phyloP scores from a whole-genome alignment of 2,329 filamentous ascomycete genomes.

The Neonectria magnoliae region DNA sequence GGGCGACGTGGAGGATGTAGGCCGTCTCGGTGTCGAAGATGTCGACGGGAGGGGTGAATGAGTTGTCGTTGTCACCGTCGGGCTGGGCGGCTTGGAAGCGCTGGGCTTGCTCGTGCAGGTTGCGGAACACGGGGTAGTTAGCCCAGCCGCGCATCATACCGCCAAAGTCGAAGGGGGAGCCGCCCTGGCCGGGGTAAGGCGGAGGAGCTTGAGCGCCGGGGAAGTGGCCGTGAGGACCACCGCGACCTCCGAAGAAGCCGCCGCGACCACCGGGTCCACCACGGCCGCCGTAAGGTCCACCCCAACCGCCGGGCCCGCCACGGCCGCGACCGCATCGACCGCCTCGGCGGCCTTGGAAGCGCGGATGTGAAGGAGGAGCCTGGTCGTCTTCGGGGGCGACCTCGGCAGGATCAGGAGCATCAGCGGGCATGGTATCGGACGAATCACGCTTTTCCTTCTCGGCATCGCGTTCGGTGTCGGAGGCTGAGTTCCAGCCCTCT shows the following conservation, averaged over 20 bases:
- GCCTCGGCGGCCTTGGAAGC: conserved; percentile 35
- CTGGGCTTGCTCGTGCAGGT: conserved; percentile 53
- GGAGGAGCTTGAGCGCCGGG: conserved; percentile 37
- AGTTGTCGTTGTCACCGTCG: conserved; percentile 38
- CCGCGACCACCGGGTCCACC: conserved; percentile 35
- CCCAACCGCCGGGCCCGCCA: conserved; percentile 31
- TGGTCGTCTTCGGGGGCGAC: conserved; percentile 44
- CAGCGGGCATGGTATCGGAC: conserved; percentile 46
- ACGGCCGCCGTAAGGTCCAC: conserved; percentile 32
- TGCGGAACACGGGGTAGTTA: conserved; percentile 55
- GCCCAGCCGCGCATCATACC: conserved; percentile 53
- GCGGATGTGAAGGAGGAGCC: conserved; percentile 31
- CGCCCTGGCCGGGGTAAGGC: conserved; percentile 24
- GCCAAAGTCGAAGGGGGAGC: conserved; percentile 50
- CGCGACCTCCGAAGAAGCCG: conserved; percentile 30
- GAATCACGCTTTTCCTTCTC: conserved; percentile 49
- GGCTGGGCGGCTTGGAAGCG: conserved; percentile 30
- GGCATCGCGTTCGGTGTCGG: conserved; percentile 36
- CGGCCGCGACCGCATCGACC: conserved; percentile 31
- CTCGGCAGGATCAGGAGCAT: conserved; percentile 47
- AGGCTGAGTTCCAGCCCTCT: conserved; percentile 24
- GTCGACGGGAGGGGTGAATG: conserved; percentile 75
- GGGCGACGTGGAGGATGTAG: conserved; percentile 77
- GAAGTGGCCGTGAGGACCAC: conserved; percentile 35
- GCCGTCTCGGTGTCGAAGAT: conserved; percentile 74